phyloP scores from a whole-genome alignment of 805 yeast species.

The Blastobotrys muscicola region DNA sequence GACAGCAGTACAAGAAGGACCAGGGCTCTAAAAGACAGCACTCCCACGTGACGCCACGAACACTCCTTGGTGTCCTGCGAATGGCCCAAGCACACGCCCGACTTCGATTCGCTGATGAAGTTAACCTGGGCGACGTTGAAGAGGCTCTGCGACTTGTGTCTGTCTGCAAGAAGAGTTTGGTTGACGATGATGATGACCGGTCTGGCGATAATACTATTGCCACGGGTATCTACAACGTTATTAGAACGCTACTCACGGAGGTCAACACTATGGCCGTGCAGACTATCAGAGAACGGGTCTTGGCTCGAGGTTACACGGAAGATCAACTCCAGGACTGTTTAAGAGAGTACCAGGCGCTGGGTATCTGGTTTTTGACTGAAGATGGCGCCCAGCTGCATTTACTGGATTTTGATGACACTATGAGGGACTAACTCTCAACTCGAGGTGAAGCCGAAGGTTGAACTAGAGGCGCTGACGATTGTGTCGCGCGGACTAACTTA shows the following conservation, averaged over 20 bases:
- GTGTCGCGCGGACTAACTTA: no score
- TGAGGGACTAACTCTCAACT: no score
- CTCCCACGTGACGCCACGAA: constrained; percentile 92
- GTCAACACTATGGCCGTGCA: constrained; percentile 30
- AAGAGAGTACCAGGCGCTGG: constrained; percentile 58
- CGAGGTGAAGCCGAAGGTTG: no score
- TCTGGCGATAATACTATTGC: constrained; percentile 57
- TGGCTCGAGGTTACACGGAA: constrained; percentile 77
- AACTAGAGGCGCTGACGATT: no score
- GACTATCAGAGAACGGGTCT: constrained; percentile 48
- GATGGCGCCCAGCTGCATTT: constrained; percentile 32
- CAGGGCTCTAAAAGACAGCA: constrained; percentile 65
- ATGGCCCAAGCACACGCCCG: constrained; percentile 92
- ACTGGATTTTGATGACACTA: constrained; percentile 7
- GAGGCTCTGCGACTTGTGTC: constrained; percentile 84
- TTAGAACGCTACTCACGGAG: constrained; percentile 46
- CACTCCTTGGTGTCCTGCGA: constrained; percentile 81
- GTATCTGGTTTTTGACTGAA: constrained; percentile 68
- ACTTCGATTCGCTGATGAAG: constrained; percentile 67
- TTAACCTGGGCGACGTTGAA: constrained; percentile 75
- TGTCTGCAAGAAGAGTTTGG: constrained; percentile 79
- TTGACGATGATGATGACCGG: constrained; percentile 35
- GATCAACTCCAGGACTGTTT: constrained; percentile 69
- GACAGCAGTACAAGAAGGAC: constrained; percentile 81
- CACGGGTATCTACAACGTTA: constrained; percentile 62